These are phyloP conservation scores for Areca catechu DNA, from an alignment of 176 grass and related monocot genomes.

Conservation along the genomic window DNA sequence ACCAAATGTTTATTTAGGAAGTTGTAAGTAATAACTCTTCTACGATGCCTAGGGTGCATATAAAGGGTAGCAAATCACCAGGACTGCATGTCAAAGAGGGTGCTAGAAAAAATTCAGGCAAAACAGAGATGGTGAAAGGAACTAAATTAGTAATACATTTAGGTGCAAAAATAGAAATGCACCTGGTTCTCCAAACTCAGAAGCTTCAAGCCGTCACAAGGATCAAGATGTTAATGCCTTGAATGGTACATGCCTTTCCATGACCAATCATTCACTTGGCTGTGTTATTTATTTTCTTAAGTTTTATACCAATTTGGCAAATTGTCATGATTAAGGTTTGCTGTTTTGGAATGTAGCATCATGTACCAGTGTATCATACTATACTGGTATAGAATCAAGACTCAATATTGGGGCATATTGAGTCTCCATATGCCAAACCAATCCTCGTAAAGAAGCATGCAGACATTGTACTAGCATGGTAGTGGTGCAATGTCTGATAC, in stretches of 20 bases:
- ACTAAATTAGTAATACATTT: constrained; percentile 96
- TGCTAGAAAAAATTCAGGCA: constrained; percentile 39
- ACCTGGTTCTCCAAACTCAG: constrained; percentile 62
- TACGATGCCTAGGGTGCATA: constrained; percentile 63
- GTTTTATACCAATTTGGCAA: too few relatives aligned
- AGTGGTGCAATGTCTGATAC: too few relatives aligned
- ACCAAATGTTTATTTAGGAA: constrained; percentile 8
- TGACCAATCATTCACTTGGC: neutral
- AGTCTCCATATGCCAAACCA: too few relatives aligned
- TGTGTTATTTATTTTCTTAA: constrained; percentile 13
- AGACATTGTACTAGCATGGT: too few relatives aligned
- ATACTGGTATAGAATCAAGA: too few relatives aligned
- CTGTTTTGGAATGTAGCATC: too few relatives aligned
- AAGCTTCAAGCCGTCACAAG: constrained; percentile 68
- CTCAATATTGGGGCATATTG: too few relatives aligned
- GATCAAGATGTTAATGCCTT: constrained; percentile 53
- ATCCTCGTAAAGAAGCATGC: too few relatives aligned
- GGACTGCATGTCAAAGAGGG: constrained; percentile 58
- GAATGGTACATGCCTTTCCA: constrained; percentile 44
- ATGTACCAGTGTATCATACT: too few relatives aligned
- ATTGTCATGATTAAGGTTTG: too few relatives aligned
- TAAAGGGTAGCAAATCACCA: constrained; percentile 51
- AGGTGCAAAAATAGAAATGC: constrained; percentile 65
- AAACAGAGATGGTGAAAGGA: constrained; percentile 56
- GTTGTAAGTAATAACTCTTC: constrained; percentile 20